Percentiles rank a stretch among this genome's conserved stretches.
phyloP scores from a whole-genome alignment of 1,284 basidiomycete genomes.

The Exsudoporus floridanus region DNA sequence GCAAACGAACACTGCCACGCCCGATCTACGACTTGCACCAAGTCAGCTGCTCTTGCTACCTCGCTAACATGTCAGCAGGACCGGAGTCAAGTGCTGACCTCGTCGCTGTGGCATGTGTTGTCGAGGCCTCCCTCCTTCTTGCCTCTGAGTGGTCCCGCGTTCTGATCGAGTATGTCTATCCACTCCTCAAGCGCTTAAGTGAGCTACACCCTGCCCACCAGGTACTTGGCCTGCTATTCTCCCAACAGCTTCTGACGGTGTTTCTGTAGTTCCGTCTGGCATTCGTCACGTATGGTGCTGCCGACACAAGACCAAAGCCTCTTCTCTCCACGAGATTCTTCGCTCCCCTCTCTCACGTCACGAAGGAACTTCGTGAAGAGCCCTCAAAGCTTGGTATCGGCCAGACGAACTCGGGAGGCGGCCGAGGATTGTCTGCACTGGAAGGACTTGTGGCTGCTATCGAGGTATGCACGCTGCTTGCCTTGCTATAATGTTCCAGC shows the following conservation, averaged over 20 bases:
- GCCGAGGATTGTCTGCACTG: constrained; percentile 61
- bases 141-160: constrained; percentile 53
- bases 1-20: constrained; percentile 1
- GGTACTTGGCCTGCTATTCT: constrained; percentile 23
- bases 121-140: constrained; percentile 62
- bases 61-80: constrained; percentile 21
- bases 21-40: background rate
- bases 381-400: constrained; percentile 55
- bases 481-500: background rate
- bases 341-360: constrained; percentile 38
- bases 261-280: constrained; percentile 49
- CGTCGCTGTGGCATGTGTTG: constrained; percentile 56
- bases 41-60: background rate
- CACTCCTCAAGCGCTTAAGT: constrained; percentile 51
- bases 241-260: constrained; percentile 5
- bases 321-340: constrained; percentile 60
- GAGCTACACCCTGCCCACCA: constrained; percentile 42
- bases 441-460: constrained; percentile 71
- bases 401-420: constrained; percentile 48
- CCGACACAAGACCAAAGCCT: constrained; percentile 52
- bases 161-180: constrained; percentile 49
- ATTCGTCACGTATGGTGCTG: constrained; percentile 56
- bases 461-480: constrained; percentile 49
- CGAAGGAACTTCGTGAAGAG: constrained; percentile 50
- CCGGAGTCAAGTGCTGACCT: constrained; percentile 29